These are phyloP conservation scores for Mortierella sp. DNA, from an alignment of 371 early-diverging fungal species.

Conservation along the genomic window DNA sequence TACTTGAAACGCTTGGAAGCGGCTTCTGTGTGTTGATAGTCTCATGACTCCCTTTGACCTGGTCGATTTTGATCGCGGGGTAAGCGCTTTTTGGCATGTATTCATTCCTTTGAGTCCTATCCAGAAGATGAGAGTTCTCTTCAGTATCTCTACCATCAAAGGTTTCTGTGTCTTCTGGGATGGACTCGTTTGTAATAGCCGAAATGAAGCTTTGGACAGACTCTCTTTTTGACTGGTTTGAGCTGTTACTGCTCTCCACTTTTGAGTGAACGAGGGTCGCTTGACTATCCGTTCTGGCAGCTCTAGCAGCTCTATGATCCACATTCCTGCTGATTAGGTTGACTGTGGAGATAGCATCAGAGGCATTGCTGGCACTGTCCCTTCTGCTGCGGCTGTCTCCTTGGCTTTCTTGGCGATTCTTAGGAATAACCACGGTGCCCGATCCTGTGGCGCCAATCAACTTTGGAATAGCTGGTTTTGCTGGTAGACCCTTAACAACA, in stretches of 20 bases:
- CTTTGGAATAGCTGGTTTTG: constrained; percentile 39
- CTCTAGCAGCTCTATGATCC: not conserved
- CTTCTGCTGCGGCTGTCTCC: not conserved
- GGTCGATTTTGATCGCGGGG: not conserved
- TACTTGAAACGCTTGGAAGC: not conserved
- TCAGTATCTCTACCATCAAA: constrained; percentile 30
- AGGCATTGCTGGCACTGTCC: not conserved
- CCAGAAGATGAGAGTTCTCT: constrained; percentile 27
- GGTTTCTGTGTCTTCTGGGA: constrained; percentile 14
- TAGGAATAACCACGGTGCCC: constrained; percentile 35
- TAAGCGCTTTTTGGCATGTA: not conserved
- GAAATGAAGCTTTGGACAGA: constrained; percentile 30
- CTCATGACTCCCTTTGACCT: not conserved
- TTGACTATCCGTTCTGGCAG: constrained; percentile 12
- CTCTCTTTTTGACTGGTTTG: constrained; percentile 10
- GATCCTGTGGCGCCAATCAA: constrained; percentile 50
- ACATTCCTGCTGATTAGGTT: not conserved
- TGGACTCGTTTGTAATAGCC: constrained; percentile 14
- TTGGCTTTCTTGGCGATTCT: not conserved
- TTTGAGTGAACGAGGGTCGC: constrained; percentile 12
- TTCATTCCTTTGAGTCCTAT: not conserved
- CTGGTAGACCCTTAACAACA: constrained; percentile 44
- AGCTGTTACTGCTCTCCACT: not conserved
- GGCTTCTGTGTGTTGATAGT: not conserved
- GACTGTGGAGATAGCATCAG: not conserved